Evolutionary conservation across 768 basidiomycete species (phyloP).

Genomic region (Tricholoma sp.): DNA sequence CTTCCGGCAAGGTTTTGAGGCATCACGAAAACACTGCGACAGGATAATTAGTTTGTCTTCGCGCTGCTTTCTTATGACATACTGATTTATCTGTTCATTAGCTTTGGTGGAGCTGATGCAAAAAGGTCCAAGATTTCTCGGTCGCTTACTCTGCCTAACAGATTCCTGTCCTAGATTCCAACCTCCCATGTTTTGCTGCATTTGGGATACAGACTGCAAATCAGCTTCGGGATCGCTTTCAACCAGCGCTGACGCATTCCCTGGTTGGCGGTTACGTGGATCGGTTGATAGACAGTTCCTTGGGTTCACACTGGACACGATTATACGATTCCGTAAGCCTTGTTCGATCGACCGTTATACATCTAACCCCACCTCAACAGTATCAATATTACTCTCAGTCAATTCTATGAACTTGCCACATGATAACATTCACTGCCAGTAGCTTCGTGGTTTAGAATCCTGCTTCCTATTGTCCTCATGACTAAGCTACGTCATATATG

Average conservation of each 20-base stretch:
- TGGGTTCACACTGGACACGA: conserved; percentile 92
- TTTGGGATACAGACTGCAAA: conserved; percentile 88
- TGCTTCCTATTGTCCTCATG: neutral
- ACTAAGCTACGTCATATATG: conserved; percentile 7
- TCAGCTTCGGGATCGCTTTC: conserved; percentile 89
- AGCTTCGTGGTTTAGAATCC: neutral
- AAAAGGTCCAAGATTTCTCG: conserved; percentile 46
- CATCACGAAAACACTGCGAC: conserved; percentile 93
- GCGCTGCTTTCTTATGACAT: neutral
- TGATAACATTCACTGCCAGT: neutral
- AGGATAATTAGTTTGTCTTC: conserved; percentile 76
- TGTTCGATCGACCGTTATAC: neutral
- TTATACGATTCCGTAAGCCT: conserved; percentile 85
- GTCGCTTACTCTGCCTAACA: neutral
- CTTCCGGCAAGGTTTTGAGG: conserved; percentile 92
- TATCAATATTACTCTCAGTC: conserved; percentile 95
- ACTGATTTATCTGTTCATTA: conserved; percentile 12
- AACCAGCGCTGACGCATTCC: conserved; percentile 80
- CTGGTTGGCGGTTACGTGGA: conserved; percentile 89
- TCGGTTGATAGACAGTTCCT: conserved; percentile 79
- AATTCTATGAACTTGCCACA: conserved; percentile 44
- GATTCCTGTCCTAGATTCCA: conserved; percentile 54
- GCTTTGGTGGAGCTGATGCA: conserved; percentile 95
- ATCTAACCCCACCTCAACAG: conserved; percentile 31
- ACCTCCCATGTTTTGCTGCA: conserved; percentile 84